Conservation (phyloP, 2,329 filamentous ascomycete genomes). For the Aspergillus spinulosporus region DNA sequence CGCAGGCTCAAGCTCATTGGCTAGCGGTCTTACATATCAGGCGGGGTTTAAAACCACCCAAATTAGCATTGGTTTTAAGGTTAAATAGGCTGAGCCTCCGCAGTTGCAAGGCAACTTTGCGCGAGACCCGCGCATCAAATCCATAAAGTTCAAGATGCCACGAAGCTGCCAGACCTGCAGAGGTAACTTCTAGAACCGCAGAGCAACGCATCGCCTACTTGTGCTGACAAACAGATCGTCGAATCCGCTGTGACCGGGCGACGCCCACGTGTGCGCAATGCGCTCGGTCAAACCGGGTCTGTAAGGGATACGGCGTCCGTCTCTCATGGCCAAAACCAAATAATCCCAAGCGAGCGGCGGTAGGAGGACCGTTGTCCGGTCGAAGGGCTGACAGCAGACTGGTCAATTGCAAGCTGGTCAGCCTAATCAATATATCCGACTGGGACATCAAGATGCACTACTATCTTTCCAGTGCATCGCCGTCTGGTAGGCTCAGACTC, state of each 20-base stretch:
- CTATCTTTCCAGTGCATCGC: too few species aligned
- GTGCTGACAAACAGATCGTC: conserved; percentile 9
- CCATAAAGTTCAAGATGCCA: too few species aligned
- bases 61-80: too few species aligned
- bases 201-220: background rate
- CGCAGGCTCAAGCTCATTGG: too few species aligned
- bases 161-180: conserved; percentile 13
- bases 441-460: too few species aligned
- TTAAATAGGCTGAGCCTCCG: too few species aligned
- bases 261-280: conserved; percentile 11
- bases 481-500: too few species aligned
- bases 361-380: background rate
- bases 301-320: conserved; percentile 15
- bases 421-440: too few species aligned
- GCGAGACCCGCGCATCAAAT: background rate
- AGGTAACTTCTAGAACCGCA: conserved; percentile 3
- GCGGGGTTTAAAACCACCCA: too few species aligned
- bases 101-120: too few species aligned
- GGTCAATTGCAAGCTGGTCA: background rate
- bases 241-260: conserved; percentile 13
- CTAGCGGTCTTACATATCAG: too few species aligned
- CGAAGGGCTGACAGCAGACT: background rate
- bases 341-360: conserved; percentile 8
- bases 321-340: conserved; percentile 15
- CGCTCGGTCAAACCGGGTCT: conserved; percentile 3